A percentile compares a stretch with the other conserved stretches of the same genome.
These are phyloP conservation scores for Trichoderma endophyticum DNA, from an alignment of 2,329 filamentous ascomycete species.

Conservation along the genomic window DNA sequence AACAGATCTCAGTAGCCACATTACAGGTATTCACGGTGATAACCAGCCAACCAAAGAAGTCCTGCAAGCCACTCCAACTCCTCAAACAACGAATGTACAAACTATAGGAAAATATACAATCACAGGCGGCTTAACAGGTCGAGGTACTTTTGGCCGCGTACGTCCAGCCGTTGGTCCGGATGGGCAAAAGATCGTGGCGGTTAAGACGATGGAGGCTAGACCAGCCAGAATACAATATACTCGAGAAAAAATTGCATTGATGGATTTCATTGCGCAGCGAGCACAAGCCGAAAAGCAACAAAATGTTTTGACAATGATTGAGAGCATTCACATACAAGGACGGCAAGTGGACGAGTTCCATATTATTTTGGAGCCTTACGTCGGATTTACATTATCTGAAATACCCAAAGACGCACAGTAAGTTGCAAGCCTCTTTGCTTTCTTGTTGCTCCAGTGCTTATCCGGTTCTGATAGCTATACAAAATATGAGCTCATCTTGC, in stretches of 20 bases:
- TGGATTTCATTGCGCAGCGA: background rate
- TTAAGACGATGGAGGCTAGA: background rate
- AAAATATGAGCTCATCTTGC: background rate
- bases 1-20: background rate
- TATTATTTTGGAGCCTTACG: background rate
- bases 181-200: background rate
- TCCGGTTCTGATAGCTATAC: background rate
- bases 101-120: background rate
- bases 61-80: background rate
- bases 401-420: background rate
- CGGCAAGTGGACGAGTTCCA: background rate
- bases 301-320: background rate
- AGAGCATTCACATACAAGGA: background rate
- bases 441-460: background rate
- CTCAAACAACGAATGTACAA: background rate
- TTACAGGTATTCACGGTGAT: background rate
- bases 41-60: background rate
- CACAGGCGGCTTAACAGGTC: background rate
- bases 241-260: background rate
- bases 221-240: background rate
- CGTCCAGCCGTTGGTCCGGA: background rate
- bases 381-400: background rate
- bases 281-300: background rate
- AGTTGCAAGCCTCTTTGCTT: background rate
- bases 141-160: background rate